These are phyloP conservation scores for Raffaelea arxii DNA, from an alignment of 2,329 filamentous ascomycete genomes.

Conservation along the genomic window DNA sequence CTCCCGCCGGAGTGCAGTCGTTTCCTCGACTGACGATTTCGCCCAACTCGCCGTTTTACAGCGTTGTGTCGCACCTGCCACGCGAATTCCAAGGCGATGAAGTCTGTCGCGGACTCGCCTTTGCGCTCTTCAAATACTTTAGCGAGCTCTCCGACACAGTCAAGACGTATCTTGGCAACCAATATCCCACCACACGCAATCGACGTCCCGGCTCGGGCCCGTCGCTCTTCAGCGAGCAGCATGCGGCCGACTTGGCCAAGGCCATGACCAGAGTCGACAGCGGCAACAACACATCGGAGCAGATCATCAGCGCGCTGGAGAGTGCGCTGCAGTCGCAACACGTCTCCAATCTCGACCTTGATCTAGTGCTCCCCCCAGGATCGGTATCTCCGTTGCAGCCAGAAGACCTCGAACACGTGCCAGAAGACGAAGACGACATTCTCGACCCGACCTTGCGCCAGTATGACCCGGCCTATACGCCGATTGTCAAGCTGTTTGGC, in stretches of 20 bases:
- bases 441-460: conserved; percentile 54
- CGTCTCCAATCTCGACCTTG: conserved; percentile 76
- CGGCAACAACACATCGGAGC: conserved; percentile 53
- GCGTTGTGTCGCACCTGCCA: conserved; percentile 79
- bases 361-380: conserved; percentile 73
- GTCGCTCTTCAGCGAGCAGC: conserved; percentile 76
- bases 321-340: conserved; percentile 72
- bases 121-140: conserved; percentile 92
- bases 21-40: conserved; percentile 89
- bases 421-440: conserved; percentile 54
- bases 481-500: conserved; percentile 69
- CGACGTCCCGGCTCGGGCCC: conserved; percentile 55
- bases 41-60: conserved; percentile 83
- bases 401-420: conserved; percentile 39
- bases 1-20: conserved; percentile 77
- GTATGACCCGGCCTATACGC: conserved; percentile 63
- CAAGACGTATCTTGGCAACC: conserved; percentile 58
- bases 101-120: conserved; percentile 80
- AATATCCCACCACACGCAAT: conserved; percentile 42
- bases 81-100: conserved; percentile 95
- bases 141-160: conserved; percentile 69
- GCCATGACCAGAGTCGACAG: conserved; percentile 75
- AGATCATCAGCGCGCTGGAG: conserved; percentile 64
- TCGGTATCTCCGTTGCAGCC: conserved; percentile 57
- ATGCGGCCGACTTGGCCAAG: conserved; percentile 83